Base-by-base conservation (phyloP, 257 asterid species). In the Lycium ferocissimum region DNA sequence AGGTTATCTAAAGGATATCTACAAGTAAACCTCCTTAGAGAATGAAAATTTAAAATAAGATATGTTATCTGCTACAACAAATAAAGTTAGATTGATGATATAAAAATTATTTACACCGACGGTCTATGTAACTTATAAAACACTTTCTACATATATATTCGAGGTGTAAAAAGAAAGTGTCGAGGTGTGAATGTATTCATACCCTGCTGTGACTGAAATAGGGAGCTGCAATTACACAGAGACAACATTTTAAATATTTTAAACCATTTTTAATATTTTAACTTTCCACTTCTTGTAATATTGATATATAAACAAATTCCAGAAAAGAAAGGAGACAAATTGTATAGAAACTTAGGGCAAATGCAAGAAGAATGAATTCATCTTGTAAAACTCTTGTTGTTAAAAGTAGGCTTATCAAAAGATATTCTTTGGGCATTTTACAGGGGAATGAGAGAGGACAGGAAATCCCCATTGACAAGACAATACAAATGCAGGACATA, bases 381-480 rank as follows among this genome's bases (percentile, higher is more conserved):
- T 72, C 80, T 43, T 72, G 18, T 72, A 18, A n/a, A 62, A 62
- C 2, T 9, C 38, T 81, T n/a, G 22, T 84, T 81, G 61, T 62
- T 40, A 35, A 33, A 78, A 81, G 49, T 62, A 61, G 53, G 88
- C 76, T 17, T 57, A 37, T 90, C 65, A 62, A 86, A 49, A 59
- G 65, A 75, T 5, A 83, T 15, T 59, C 40, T 61, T 83, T 63
- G 85, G 86, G 62, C 84, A 80, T 18, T 66, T 84, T 53, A 78
- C 61, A 61, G 82, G 49, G 15, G 62, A 61, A 88, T 90, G 94
- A 75, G 93, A 89, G 20, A 94, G 89, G 7, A 93, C 92, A 70
- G 96, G 98, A 83, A 94, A 92, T 20, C 98, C 98, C 97, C 93
- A 93, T 11, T 93, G 93, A 84, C 90, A 89, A 20, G 95, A 88